A percentile compares a stretch with the other conserved stretches of the same genome.
phyloP scores from a whole-genome alignment of 257 asterid genomes.

The Henckelia pumila region DNA sequence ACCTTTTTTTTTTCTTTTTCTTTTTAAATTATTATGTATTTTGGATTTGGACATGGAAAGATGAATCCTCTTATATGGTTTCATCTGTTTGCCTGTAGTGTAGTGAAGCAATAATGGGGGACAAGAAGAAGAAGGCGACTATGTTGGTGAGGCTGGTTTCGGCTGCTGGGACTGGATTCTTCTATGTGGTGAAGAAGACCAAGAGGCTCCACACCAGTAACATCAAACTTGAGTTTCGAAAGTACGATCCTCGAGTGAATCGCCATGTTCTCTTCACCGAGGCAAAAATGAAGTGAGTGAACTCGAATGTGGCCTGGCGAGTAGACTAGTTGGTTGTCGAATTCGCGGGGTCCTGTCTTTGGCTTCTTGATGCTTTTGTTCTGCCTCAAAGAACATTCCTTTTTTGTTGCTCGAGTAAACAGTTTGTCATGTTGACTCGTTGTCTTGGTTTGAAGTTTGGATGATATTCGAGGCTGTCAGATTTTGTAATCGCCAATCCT shows the following conservation, averaged over 20 bases:
- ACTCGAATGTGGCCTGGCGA: background rate
- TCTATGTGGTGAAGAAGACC: slow-evolving; percentile 63
- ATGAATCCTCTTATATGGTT: background rate
- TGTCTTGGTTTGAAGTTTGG: background rate
- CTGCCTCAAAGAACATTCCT: background rate
- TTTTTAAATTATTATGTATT: background rate
- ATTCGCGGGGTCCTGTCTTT: no score
- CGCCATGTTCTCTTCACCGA: slow-evolving; percentile 67
- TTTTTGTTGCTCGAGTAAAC: background rate
- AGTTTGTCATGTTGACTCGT: background rate
- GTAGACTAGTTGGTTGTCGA: background rate
- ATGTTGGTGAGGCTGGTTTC: slow-evolving; percentile 62
- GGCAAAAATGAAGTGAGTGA: slow-evolving; percentile 62
- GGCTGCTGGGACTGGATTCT: slow-evolving; percentile 75
- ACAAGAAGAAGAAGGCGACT: slow-evolving; percentile 66
- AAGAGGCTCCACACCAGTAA: slow-evolving; percentile 47
- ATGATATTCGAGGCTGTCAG: background rate
- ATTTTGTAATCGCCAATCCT: background rate
- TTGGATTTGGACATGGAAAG: background rate
- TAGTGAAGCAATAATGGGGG: slow-evolving; percentile 40
- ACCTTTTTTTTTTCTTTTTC: no score
- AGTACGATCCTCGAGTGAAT: slow-evolving; percentile 73
- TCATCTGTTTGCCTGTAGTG: background rate
- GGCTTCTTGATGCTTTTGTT: slow-evolving; percentile 16
- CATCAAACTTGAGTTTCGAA: slow-evolving; percentile 59